Evolutionary conservation across 345 rosid species (phyloP), one percentile per base, ranked within the genome.

Genomic region (Ailanthus altissimus): DNA sequence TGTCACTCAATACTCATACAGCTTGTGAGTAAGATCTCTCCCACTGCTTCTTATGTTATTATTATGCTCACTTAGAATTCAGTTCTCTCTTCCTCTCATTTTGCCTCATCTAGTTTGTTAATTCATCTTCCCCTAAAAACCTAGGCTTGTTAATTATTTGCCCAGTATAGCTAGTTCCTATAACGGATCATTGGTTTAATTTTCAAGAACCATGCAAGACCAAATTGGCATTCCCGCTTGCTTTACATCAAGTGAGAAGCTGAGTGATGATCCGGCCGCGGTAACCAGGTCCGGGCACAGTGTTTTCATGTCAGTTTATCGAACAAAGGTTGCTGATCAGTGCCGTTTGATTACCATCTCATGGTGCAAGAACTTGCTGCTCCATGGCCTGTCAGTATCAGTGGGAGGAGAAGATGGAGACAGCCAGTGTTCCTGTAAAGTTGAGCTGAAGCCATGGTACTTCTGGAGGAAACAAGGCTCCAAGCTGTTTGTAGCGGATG

Each of bases 391-490:
- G 15, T 86, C 90, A 0, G 86, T 89, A 15, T 88, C 92, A 25
- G 81, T 91, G 4, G 86, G 85, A 77, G 88, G 87, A 25, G 77
- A 80, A 12, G 81, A 85, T 36, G 89, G 88, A 28, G 92, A 83
- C 42, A 72, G 54, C 40, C 89, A 88, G 49, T 80, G 82, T 61
- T 86, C 82, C 72, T 90, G 90, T 85, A 91, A 86, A 62, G 86
- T 91, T 59, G 97, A 87, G 90, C 85, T 90, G 49, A 91, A 91
- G 86, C 91, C 92, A 0, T 91, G 90, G 92, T 88, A 88, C 77
- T 90, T 90, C 57, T 88, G 97, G 97, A 85, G 93, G 78, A 91
- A 88, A 79, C 92, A 91, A 62, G 97, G 97, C 0, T 85, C 85
- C 42, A 91, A 87, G 73, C 77, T 84, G 43, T 87, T 86, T 74